Base-by-base conservation (phyloP, 495 filamentous ascomycete genomes). In the Neurospora sp. region DNA sequence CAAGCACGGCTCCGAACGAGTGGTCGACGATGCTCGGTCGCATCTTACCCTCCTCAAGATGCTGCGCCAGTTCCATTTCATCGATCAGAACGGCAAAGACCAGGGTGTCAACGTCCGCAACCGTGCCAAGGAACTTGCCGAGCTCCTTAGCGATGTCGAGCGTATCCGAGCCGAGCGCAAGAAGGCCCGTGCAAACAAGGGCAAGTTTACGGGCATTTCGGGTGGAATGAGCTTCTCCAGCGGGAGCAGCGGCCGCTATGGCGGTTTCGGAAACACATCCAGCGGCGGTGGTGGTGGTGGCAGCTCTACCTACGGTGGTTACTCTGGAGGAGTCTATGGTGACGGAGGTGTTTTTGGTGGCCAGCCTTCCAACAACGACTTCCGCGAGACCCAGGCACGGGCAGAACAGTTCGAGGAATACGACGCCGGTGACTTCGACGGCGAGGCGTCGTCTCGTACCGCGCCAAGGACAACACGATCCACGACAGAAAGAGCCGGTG, bases 51-150 rank as follows among this genome's bases (percentile, higher is more conserved):
- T 98, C 37, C 86, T 99, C 69, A 97, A 97, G 80, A 99, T 98
- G 96, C 89, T 99, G 45, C 92, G 96, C 71, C 96, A 99, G 79
- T 99, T 99, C 82, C 96, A 99, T 81, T 98, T 83, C 81, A 98
- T 99, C 80, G 96, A 98, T 76, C 86, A 86, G 79, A 98, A 98
- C 79, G 96, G 96, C 73, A 98, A 98, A 84, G 96, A 99, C 79
- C 96, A 98, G 82, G 96, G 96, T 74, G 89, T 98, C 78, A 99
- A 99, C 78, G 96, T 99, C 72, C 92, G 96, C 72, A 98, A 98
- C 80, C 90, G 96, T 61, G 93, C 95, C 39, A 97, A 97, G 82
- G 96, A 98, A 81, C 86, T 99, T 69, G 93, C 93, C 18, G 97
- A 99, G 74, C 86, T 99, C 41, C 87, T 99, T 39, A 87, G 91